These are phyloP conservation scores for Ricinus communis DNA, from an alignment of 345 rosid species.

Conservation along the genomic window DNA sequence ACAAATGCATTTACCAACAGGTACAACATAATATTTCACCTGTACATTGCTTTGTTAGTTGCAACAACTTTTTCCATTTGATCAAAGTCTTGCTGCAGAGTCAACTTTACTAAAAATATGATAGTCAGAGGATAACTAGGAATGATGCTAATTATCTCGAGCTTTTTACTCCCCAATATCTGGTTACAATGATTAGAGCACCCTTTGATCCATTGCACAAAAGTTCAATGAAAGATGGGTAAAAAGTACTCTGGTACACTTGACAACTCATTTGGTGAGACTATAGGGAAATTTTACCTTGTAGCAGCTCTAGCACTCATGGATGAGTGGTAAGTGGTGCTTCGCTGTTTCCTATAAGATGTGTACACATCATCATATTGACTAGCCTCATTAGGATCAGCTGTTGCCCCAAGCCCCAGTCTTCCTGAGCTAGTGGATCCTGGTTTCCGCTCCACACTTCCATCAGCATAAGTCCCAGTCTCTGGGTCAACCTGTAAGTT, in stretches of 20 bases:
- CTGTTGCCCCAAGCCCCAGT: conserved; percentile 81
- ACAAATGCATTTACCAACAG: too few relatives aligned
- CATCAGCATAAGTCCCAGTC: conserved; percentile 81
- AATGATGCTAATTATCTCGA: too few relatives aligned
- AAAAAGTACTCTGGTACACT: background rate
- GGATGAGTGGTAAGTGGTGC: conserved; percentile 83
- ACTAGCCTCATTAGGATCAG: conserved; percentile 82
- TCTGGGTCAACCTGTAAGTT: conserved; percentile 88
- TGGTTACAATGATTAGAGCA: background rate
- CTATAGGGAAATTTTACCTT: conserved; percentile 30
- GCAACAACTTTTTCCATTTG: too few relatives aligned
- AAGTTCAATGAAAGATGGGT: background rate
- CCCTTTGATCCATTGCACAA: background rate
- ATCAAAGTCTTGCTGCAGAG: too few relatives aligned
- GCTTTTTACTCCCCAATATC: background rate
- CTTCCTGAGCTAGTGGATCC: conserved; percentile 70
- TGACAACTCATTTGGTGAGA: background rate
- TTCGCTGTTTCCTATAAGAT: conserved; percentile 90
- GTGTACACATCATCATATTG: conserved; percentile 94
- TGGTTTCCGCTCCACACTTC: conserved; percentile 67
- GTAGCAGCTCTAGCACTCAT: conserved; percentile 87
- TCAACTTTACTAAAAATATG: too few relatives aligned
- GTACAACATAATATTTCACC: too few relatives aligned
- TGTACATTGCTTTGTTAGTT: too few relatives aligned
- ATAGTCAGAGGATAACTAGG: too few relatives aligned